phyloP scores from a whole-genome alignment of 2,329 filamentous ascomycete genomes.

The Drechmeria coniospora region DNA sequence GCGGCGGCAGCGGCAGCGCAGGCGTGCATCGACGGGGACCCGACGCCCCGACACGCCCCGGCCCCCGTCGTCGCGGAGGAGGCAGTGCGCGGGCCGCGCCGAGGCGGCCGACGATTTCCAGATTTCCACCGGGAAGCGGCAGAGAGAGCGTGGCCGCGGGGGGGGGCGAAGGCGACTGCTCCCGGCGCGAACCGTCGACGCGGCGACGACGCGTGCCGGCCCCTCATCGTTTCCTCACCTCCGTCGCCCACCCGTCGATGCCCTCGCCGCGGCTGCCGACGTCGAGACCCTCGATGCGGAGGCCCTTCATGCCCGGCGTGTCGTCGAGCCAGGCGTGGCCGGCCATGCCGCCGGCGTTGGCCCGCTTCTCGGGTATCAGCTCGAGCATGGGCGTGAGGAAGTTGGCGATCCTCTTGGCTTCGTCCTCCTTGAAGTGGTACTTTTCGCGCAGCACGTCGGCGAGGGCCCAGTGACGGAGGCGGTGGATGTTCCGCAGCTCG shows the following conservation, averaged over 20 bases:
- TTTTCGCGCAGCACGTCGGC: constrained; percentile 89
- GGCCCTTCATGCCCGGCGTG: constrained; percentile 73
- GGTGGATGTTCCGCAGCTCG: constrained; percentile 92
- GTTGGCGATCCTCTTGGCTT: constrained; percentile 60
- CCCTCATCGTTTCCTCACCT: constrained; percentile 65
- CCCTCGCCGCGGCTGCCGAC: constrained; percentile 78
- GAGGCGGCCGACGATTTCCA: no score
- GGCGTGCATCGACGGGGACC: no score
- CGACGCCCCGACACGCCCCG: no score
- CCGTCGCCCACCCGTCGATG: constrained; percentile 84
- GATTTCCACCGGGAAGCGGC: no score
- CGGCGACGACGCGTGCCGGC: constrained; percentile 5
- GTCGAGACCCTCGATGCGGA: constrained; percentile 55
- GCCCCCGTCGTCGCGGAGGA: no score
- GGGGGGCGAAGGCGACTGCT: not conserved
- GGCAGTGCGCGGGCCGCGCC: no score
- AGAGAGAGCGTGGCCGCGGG: no score
- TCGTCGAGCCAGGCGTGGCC: constrained; percentile 70
- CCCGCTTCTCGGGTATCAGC: constrained; percentile 70
- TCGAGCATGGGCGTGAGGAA: constrained; percentile 89
- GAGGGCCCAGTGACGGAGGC: constrained; percentile 88
- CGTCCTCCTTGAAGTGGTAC: constrained; percentile 81
- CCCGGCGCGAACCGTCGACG: no score
- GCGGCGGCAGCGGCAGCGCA: no score
- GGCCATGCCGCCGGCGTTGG: constrained; percentile 92